These are phyloP conservation scores for Raphidocelis subcapitata DNA, from an alignment of 139 green algal genomes.

Conservation along the genomic window DNA sequence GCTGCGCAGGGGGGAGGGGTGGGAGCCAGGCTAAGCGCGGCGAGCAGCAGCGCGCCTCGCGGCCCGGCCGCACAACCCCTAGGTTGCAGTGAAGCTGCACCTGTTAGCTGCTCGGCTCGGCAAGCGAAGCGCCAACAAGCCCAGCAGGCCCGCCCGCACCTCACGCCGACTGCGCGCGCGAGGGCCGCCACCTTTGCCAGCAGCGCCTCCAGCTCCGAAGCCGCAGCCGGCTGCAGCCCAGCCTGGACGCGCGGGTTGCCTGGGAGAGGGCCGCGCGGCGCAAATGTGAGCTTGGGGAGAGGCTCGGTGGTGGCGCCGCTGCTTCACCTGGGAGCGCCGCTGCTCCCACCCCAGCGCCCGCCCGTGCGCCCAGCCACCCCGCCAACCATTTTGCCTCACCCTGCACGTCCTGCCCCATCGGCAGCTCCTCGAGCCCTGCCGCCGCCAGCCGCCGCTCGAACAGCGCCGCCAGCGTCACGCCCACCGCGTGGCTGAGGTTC, in stretches of 20 bases:
- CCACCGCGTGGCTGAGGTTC: slow-evolving; percentile 76
- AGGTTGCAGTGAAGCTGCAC: too few relatives aligned
- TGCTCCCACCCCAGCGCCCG: too few relatives aligned
- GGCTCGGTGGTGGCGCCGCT: too few relatives aligned
- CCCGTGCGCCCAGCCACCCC: too few relatives aligned
- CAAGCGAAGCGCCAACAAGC: neutral
- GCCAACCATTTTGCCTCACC: slow-evolving; percentile 8
- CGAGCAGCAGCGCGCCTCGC: too few relatives aligned
- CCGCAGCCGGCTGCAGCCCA: slow-evolving; percentile 23
- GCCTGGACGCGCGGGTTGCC: neutral
- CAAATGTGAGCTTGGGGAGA: too few relatives aligned
- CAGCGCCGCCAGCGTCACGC: slow-evolving; percentile 54
- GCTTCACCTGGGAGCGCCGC: too few relatives aligned
- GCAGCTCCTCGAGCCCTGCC: neutral
- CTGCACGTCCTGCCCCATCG: slow-evolving; percentile 7
- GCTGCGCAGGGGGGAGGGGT: slow-evolving; percentile 10
- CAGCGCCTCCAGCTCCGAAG: slow-evolving; percentile 39
- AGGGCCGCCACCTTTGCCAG: slow-evolving; percentile 35
- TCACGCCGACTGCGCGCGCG: slow-evolving; percentile 39
- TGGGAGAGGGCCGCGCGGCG: too few relatives aligned
- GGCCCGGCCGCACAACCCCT: too few relatives aligned
- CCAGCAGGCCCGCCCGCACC: neutral
- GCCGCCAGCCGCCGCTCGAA: slow-evolving; percentile 32
- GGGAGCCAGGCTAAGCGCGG: too few relatives aligned
- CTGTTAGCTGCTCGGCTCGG: too few relatives aligned